These are phyloP conservation scores for Ballota nigra DNA, from an alignment of 257 asterid genomes.

Conservation along the genomic window DNA sequence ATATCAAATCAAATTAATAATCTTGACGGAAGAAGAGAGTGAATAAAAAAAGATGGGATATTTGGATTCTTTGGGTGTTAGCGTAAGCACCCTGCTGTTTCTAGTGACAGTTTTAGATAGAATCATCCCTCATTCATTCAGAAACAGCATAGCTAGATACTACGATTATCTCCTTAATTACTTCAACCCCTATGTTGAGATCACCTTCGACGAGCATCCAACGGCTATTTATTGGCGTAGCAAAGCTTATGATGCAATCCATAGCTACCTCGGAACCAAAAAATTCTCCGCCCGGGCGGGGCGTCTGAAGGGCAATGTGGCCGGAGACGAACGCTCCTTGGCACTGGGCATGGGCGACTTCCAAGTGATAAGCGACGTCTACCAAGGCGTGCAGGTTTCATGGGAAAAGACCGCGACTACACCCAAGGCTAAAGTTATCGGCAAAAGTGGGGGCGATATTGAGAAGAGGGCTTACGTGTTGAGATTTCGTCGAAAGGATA, in stretches of 20 bases:
- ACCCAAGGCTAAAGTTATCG: neutral
- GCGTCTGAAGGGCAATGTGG: neutral
- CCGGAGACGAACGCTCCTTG: neutral
- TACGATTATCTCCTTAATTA: neutral
- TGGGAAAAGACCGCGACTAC: neutral
- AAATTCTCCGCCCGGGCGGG: neutral
- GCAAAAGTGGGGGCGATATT: too few species aligned
- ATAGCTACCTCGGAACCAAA: neutral
- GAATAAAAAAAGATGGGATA: neutral
- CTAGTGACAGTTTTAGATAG: neutral
- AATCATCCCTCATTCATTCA: neutral
- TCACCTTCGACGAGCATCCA: neutral
- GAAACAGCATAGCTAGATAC: neutral
- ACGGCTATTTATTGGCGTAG: neutral
- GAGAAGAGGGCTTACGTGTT: slow-evolving; percentile 10
- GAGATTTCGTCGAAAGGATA: neutral
- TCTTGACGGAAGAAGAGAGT: neutral
- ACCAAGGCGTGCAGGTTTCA: neutral
- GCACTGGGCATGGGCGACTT: neutral
- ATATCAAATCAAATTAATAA: too few species aligned
- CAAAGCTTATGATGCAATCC: neutral
- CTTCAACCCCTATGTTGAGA: neutral
- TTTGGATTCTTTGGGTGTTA: neutral
- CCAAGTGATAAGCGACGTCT: neutral
- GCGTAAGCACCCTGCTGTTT: neutral